Evolutionary conservation across 2,329 filamentous ascomycete species (phyloP).

Genomic region (Sporothrix schenckii): DNA sequence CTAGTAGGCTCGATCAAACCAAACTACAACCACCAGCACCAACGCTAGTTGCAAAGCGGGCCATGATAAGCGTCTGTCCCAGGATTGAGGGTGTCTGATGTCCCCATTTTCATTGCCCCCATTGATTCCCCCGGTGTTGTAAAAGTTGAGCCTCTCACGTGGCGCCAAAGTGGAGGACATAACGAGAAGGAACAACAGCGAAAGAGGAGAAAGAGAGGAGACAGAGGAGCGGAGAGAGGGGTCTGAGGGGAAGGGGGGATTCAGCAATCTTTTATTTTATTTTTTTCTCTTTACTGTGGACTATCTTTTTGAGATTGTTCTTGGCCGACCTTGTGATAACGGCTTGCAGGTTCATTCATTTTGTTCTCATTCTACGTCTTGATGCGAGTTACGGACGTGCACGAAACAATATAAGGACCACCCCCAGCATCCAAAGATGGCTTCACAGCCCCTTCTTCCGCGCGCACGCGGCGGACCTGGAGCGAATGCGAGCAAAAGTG

Average conservation of each 20-base stretch:
- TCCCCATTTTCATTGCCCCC: too few relatives aligned
- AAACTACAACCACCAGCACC: neutral
- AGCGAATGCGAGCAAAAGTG: neutral
- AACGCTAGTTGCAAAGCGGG: neutral
- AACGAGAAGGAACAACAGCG: neutral
- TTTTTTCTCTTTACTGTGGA: too few relatives aligned
- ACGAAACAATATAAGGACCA: neutral
- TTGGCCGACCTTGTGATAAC: too few relatives aligned
- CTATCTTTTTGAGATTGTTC: too few relatives aligned
- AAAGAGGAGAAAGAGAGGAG: neutral
- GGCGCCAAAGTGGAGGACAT: neutral
- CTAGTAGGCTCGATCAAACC: neutral
- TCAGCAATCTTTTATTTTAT: neutral
- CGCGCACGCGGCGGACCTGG: constrained; percentile 11
- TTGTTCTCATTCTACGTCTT: too few relatives aligned
- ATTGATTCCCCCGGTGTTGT: too few relatives aligned
- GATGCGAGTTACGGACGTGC: too few relatives aligned
- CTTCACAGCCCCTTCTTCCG: neutral
- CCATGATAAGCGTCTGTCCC: neutral
- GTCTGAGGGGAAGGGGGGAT: too few relatives aligned
- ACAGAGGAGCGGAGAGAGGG: neutral
- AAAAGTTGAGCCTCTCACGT: neutral
- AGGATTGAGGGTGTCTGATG: too few relatives aligned
- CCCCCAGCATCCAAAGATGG: neutral
- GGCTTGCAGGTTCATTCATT: too few relatives aligned